A percentile compares a stretch with the other conserved stretches of the same genome.
Conservation (phyloP, 106 monocot genomes). For the Triglochin maritima region DNA sequence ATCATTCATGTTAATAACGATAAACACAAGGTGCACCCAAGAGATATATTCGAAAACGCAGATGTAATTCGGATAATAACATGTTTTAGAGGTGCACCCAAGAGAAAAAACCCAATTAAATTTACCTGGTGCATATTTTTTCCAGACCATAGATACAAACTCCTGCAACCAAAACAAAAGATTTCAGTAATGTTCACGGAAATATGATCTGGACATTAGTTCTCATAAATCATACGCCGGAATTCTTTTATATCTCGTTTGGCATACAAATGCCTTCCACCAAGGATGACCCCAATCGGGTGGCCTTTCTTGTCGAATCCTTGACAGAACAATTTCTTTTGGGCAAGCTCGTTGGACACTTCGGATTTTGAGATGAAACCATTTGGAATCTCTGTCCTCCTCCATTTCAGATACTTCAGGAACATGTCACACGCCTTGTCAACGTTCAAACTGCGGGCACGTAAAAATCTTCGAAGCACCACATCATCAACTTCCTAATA, state of each 20-base stretch:
- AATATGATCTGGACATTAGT: neutral
- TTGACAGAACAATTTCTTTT: slow-evolving; percentile 45
- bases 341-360: slow-evolving; percentile 42
- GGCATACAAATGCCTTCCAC: slow-evolving; percentile 33
- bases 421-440: slow-evolving; percentile 40
- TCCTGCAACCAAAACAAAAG: slow-evolving; percentile 28
- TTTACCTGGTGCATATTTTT: slow-evolving; percentile 60
- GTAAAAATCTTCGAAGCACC: slow-evolving; percentile 55
- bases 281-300: slow-evolving; percentile 36
- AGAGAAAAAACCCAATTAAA: too few species aligned
- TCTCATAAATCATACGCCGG: slow-evolving; percentile 25
- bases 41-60: too few species aligned
- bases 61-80: too few species aligned
- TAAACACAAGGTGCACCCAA: too few species aligned
- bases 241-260: slow-evolving; percentile 45
- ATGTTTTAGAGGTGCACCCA: too few species aligned
- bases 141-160: slow-evolving; percentile 44
- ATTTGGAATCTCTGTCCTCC: slow-evolving; percentile 27
- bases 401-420: slow-evolving; percentile 58
- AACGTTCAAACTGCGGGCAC: slow-evolving; percentile 50
- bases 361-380: slow-evolving; percentile 50
- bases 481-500: slow-evolving; percentile 48
- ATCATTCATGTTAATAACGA: too few species aligned
- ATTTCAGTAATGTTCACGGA: neutral
- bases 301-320: slow-evolving; percentile 46